Evolutionary conservation across 306 rosid species (phyloP).

Genomic region (Quercus ilex): DNA sequence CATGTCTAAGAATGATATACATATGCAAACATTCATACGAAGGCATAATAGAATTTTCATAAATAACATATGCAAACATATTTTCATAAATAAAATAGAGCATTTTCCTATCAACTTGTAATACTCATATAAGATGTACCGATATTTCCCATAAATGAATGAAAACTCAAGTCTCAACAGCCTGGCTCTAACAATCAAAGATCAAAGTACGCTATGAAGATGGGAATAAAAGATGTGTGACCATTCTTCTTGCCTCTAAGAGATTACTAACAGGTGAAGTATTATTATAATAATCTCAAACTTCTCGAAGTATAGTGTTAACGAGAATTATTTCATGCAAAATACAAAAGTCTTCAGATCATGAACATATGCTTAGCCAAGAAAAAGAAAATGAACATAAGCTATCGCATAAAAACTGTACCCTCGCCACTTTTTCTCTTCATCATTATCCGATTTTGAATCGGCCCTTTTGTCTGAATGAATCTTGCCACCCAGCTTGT

Average conservation of each 20-base stretch:
- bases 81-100: neutral
- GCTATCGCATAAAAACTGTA: conserved; percentile 32
- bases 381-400: neutral
- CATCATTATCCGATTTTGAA: conserved; percentile 54
- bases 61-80: neutral
- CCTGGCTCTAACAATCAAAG: neutral
- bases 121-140: neutral
- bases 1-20: neutral
- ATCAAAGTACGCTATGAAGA: no score
- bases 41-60: neutral
- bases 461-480: conserved; percentile 30
- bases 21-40: neutral
- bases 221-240: no score
- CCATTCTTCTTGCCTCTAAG: no score
- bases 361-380: conserved; percentile 5
- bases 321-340: neutral
- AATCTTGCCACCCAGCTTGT: conserved; percentile 53
- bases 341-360: neutral
- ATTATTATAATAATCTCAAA: neutral
- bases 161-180: neutral
- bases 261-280: neutral
- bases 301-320: neutral
- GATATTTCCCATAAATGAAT: neutral
- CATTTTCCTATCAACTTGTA: neutral
- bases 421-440: conserved; percentile 91